phyloP scores from a whole-genome alignment of 2,329 filamentous ascomycete species.

The Epicoccum nigrum region DNA sequence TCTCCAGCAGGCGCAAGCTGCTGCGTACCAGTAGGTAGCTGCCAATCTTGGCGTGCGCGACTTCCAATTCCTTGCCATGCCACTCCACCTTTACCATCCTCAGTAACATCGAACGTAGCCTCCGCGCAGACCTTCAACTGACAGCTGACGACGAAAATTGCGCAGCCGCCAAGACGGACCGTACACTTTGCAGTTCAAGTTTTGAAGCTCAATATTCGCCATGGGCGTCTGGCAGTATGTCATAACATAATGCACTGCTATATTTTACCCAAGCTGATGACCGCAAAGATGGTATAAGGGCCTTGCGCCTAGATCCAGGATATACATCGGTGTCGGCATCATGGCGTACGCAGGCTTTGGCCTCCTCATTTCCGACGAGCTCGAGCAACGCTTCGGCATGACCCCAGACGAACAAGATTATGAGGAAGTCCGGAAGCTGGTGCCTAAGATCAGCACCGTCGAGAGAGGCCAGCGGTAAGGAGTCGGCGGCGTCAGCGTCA shows the following conservation, averaged over 20 bases:
- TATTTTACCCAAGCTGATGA: constrained; percentile 7
- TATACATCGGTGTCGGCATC: constrained; percentile 74
- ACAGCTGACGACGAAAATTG: background rate
- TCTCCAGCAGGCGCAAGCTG: constrained; percentile 9
- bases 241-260: background rate
- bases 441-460: constrained; percentile 63
- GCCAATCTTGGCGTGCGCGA: constrained; percentile 12
- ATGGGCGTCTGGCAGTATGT: constrained; percentile 50
- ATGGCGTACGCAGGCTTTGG: constrained; percentile 78
- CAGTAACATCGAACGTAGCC: background rate
- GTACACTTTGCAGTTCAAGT: too few species aligned
- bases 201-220: constrained; percentile 5
- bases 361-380: constrained; percentile 73
- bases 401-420: constrained; percentile 76
- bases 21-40: too few species aligned
- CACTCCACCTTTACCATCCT: background rate
- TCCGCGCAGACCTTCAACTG: too few species aligned
- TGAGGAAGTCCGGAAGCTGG: constrained; percentile 65
- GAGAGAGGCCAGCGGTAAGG: constrained; percentile 24
- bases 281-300: constrained; percentile 63
- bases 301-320: constrained; percentile 72
- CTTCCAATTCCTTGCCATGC: constrained; percentile 1
- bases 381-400: constrained; percentile 75
- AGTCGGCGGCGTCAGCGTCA: background rate
- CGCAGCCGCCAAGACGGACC: too few species aligned